Evolutionary conservation across 371 early-diverging fungal genomes (phyloP), one percentile per base, ranked within the genome.

Genomic region (Lichtheimia corymbifera): DNA sequence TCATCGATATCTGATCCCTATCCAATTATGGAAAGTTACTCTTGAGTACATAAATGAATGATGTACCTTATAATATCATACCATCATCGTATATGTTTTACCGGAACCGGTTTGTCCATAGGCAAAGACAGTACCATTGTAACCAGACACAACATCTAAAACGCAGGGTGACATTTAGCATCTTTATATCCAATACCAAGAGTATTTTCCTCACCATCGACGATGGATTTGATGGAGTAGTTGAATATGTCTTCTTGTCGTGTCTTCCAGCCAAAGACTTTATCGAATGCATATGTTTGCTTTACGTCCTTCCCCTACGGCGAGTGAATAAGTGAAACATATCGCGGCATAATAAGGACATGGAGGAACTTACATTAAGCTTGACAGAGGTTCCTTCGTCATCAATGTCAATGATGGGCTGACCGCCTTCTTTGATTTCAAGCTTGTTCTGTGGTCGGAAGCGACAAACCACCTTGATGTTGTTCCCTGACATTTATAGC

Each of bases 81-180:
- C 88, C 93, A 94, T 92, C 97, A 99, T 97, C 13, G 97, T 97
- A 77, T 91, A 91, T 11, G 97, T 97, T 82, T 98, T 98, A 65
- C 98, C 99, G 50, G 90, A 87, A 58, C 97, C 96, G 2, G 95
- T 95, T 72, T 95, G 96, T 61, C 96, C 96, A 72, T 95, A 98
- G 35, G 96, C 96, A 72, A 99, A 96, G 43, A 97, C 91, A 3
- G 97, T 96, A 50, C 96, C 96, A 78, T 96, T 95, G 69, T 89
- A 89, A 62, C 89, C 88, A 12, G 67, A 60, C 51, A 67, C 67
- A 27, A 67, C 67, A 41, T 67, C 67, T 67, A 35, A 17, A 30
- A 35, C 35, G 9, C 9, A 11, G 9, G 35, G 9, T 35, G 28
- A 28, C 4, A 35, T 18, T 47, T 54, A 28, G 22, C 22, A 14